Conservation (phyloP, 345 rosid genomes). For the Acer yangbiense region DNA sequence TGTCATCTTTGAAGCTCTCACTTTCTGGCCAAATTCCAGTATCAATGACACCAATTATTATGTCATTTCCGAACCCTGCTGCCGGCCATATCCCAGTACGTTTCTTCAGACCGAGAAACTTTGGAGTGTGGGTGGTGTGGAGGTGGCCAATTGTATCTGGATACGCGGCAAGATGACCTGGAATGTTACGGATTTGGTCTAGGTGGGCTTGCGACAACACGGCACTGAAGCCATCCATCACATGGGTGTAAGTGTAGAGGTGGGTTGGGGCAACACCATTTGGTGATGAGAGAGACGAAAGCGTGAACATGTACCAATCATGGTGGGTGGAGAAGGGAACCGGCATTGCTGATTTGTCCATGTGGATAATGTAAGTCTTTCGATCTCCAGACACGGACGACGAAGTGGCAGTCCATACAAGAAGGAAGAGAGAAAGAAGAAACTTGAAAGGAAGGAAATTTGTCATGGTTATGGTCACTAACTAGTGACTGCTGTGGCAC, state of each 20-base stretch:
- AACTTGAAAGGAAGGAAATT: neutral
- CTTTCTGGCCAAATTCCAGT: slow-evolving; percentile 1
- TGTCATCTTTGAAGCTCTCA: neutral
- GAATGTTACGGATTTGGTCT: neutral
- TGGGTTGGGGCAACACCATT: neutral
- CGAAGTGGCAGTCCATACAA: slow-evolving; percentile 12
- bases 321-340: slow-evolving; percentile 33
- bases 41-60: neutral
- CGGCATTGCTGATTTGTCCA: slow-evolving; percentile 31
- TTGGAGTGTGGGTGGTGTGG: neutral
- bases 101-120: neutral
- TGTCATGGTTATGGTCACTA: slow-evolving; percentile 21
- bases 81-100: neutral
- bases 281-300: slow-evolving; percentile 28
- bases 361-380: slow-evolving; percentile 28
- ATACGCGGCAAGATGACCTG: neutral
- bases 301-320: slow-evolving; percentile 21
- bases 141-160: neutral
- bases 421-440: slow-evolving; percentile 22
- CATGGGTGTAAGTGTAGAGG: neutral
- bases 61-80: neutral
- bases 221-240: neutral
- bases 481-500: neutral
- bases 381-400: slow-evolving; percentile 8
- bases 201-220: neutral